Conservation (phyloP, 495 filamentous ascomycete genomes). For the Durotheca rogersii region DNA sequence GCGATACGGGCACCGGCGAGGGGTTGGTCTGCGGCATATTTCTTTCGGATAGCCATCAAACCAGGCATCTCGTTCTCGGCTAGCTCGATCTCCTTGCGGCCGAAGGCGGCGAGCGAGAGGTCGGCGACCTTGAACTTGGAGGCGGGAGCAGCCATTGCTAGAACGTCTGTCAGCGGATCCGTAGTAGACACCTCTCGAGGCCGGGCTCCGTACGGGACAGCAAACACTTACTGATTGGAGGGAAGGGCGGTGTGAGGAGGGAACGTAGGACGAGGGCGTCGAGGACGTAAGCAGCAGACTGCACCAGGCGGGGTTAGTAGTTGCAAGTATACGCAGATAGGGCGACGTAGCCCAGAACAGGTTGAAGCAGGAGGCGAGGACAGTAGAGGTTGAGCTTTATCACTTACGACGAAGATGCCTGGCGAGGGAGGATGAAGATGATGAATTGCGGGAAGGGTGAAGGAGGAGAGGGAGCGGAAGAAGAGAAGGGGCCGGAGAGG, state of each 20-base stretch:
- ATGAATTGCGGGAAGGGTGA: conserved; percentile 3
- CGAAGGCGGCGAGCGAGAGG: conserved; percentile 95
- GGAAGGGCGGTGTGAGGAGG: conserved; percentile 17
- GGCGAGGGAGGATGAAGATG: conserved; percentile 9
- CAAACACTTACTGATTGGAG: conserved; percentile 12
- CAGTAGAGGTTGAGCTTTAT: background rate
- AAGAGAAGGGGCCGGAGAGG: conserved; percentile 20
- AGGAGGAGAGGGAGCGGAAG: conserved; percentile 9
- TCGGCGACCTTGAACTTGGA: conserved; percentile 97
- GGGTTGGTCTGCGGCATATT: conserved; percentile 92
- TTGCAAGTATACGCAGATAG: background rate
- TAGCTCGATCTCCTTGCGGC: conserved; percentile 97
- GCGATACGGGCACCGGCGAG: conserved; percentile 86
- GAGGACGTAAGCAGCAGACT: conserved; percentile 15
- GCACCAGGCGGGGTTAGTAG: conserved; percentile 8
- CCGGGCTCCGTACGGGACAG: background rate
- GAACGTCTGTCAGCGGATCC: conserved; percentile 11
- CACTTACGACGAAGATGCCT: conserved; percentile 13
- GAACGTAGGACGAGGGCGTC: background rate
- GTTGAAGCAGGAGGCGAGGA: background rate
- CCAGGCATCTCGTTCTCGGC: conserved; percentile 99
- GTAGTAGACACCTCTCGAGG: no score
- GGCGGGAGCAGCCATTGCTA: conserved; percentile 72
- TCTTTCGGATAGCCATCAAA: conserved; percentile 89
- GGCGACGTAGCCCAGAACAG: no score